Evolutionary conservation across 176 grass and related monocot species (phyloP).

Genomic region (Avena atlantica): DNA sequence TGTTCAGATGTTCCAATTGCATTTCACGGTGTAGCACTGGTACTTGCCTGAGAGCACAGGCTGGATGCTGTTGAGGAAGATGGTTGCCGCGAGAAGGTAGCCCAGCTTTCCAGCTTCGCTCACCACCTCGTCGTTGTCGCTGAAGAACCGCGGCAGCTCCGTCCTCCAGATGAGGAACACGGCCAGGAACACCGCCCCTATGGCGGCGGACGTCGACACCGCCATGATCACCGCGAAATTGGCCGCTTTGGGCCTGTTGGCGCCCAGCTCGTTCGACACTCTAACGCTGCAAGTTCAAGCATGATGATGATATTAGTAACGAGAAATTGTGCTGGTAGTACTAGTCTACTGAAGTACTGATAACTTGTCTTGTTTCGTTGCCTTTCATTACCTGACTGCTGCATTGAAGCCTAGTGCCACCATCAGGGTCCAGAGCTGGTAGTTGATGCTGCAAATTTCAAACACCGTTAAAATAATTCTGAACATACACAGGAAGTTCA

Average conservation of each 20-base stretch:
- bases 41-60: slow-evolving; percentile 86
- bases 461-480: background rate
- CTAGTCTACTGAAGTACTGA: background rate
- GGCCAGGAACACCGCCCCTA: slow-evolving; percentile 63
- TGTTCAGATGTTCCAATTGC: background rate
- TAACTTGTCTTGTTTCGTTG: background rate
- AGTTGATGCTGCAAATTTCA: slow-evolving; percentile 75
- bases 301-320: background rate
- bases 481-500: background rate
- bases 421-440: slow-evolving; percentile 92
- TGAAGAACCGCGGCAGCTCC: slow-evolving; percentile 69
- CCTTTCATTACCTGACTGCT: slow-evolving; percentile 72
- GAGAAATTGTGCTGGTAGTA: background rate
- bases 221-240: slow-evolving; percentile 77
- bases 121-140: slow-evolving; percentile 55
- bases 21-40: background rate
- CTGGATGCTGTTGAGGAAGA: slow-evolving; percentile 96
- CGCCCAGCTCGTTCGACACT: slow-evolving; percentile 95
- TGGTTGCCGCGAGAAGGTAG: slow-evolving; percentile 70
- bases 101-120: slow-evolving; percentile 65
- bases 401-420: slow-evolving; percentile 83
- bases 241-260: slow-evolving; percentile 66
- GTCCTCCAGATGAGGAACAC: slow-evolving; percentile 66
- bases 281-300: slow-evolving; percentile 58
- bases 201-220: slow-evolving; percentile 63